phyloP scores from a whole-genome alignment of 176 grass and related monocot genomes.

The Phragmites australis region DNA sequence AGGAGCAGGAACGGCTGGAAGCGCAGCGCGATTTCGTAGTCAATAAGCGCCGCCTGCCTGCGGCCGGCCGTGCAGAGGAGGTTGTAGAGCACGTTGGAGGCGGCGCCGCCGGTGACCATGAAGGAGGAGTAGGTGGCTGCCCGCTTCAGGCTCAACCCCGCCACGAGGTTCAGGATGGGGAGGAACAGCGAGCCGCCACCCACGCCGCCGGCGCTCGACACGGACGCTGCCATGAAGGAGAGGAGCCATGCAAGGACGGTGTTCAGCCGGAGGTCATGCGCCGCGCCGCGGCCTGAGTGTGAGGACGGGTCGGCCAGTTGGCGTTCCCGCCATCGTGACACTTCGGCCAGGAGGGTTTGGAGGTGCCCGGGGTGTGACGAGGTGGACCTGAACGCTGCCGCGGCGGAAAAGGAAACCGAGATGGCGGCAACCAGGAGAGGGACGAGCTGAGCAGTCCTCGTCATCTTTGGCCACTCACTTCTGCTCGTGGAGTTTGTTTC shows the following conservation, averaged over 20 bases:
- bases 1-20: conserved; percentile 80
- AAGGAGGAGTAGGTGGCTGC: conserved; percentile 66
- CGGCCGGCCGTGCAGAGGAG: conserved; percentile 30
- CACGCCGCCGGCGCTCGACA: conserved; percentile 71
- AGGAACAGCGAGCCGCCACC: conserved; percentile 80
- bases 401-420: conserved; percentile 28
- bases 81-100: conserved; percentile 69
- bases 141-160: conserved; percentile 59
- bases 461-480: conserved; percentile 29
- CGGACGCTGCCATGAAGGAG: conserved; percentile 57
- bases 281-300: background rate
- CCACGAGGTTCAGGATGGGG: conserved; percentile 70
- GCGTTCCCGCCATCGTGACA: conserved; percentile 51
- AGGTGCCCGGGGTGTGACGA: conserved; percentile 15
- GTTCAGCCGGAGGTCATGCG: background rate
- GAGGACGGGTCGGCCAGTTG: conserved; percentile 27
- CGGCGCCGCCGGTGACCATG: conserved; percentile 73
- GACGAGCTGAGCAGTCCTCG: background rate
- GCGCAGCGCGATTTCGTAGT: conserved; percentile 71
- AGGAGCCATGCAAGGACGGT: conserved; percentile 50
- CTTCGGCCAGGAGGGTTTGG: conserved; percentile 30
- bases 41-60: conserved; percentile 20
- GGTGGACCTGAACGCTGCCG: conserved; percentile 35
- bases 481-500: background rate
- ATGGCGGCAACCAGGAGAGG: conserved; percentile 30